Percentiles rank a stretch among this genome's conserved stretches.
Evolutionary conservation across 2,329 filamentous ascomycete species (phyloP).

Genomic region (Myriangium duriaei): DNA sequence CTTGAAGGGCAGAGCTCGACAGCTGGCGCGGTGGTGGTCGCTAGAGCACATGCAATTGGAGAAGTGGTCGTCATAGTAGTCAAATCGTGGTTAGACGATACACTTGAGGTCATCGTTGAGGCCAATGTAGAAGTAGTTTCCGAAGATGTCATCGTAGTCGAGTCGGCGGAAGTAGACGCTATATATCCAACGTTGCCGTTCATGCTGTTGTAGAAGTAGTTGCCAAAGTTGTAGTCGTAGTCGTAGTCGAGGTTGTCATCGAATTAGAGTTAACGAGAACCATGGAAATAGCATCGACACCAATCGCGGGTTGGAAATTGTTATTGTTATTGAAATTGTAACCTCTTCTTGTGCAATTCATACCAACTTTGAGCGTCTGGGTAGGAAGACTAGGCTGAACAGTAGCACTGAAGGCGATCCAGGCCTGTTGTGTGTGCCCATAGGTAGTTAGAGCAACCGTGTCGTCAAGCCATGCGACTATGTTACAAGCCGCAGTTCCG

Average conservation of each 20-base stretch:
- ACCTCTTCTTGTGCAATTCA: neutral
- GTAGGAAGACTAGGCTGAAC: neutral
- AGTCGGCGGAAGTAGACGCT: too few relatives aligned
- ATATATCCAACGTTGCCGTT: too few relatives aligned
- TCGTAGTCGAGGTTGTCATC: neutral
- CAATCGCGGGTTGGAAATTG: neutral
- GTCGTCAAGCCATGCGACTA: neutral
- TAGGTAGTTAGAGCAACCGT: neutral
- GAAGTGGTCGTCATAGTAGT: too few relatives aligned
- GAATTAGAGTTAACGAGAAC: too few relatives aligned
- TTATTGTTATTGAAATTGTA: neutral
- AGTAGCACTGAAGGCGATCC: neutral
- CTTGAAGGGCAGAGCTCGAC: too few relatives aligned
- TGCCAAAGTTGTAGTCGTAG: neutral
- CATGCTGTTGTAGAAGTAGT: neutral
- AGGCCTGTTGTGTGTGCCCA: neutral
- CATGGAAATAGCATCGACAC: neutral
- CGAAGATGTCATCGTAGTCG: neutral
- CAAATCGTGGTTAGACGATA: too few relatives aligned
- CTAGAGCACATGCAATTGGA: too few relatives aligned
- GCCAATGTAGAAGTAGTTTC: neutral
- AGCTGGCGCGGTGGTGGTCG: too few relatives aligned
- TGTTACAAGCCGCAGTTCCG: too few relatives aligned
- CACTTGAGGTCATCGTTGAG: too few relatives aligned
- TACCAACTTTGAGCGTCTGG: neutral